These are phyloP conservation scores for Dioscorea cayenensis DNA, from an alignment of 116 monocot genomes.

Conservation along the genomic window DNA sequence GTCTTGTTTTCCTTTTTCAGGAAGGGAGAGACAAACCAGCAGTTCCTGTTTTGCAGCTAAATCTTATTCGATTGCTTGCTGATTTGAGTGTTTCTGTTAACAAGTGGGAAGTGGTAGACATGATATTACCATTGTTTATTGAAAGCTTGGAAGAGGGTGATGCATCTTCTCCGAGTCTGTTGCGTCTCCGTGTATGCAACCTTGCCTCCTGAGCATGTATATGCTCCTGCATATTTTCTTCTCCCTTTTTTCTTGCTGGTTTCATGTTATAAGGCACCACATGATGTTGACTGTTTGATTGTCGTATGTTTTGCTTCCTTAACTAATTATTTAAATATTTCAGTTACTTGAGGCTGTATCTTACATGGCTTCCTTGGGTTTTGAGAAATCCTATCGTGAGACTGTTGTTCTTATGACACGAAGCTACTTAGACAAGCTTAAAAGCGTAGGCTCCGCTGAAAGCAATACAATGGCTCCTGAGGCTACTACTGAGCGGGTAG, in stretches of 20 bases:
- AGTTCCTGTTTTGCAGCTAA: slow-evolving; percentile 61
- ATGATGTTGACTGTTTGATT: neutral
- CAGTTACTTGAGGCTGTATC: slow-evolving; percentile 98
- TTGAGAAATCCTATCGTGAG: slow-evolving; percentile 98
- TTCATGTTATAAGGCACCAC: neutral
- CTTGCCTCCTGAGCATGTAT: slow-evolving; percentile 38
- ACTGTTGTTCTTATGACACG: slow-evolving; percentile 96
- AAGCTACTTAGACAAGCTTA: slow-evolving; percentile 92
- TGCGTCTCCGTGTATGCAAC: slow-evolving; percentile 89
- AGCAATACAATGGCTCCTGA: slow-evolving; percentile 54
- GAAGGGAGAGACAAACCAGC: slow-evolving; percentile 75
- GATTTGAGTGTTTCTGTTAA: slow-evolving; percentile 77
- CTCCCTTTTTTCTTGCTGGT: neutral
- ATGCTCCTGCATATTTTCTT: slow-evolving; percentile 13
- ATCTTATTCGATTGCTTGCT: slow-evolving; percentile 79
- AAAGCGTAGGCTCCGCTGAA: slow-evolving; percentile 60
- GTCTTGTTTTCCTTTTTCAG: slow-evolving; percentile 30
- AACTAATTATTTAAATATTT: neutral
- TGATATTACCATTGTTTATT: slow-evolving; percentile 98
- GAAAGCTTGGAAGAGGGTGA: slow-evolving; percentile 98
- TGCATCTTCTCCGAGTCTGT: slow-evolving; percentile 71
- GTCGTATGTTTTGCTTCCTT: neutral
- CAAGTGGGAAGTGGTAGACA: slow-evolving; percentile 95
- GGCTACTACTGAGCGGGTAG: slow-evolving; percentile 74
- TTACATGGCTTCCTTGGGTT: slow-evolving; percentile 86